Base-by-base conservation (phyloP, 2,329 filamentous ascomycete species). In the Colletotrichum horii region DNA sequence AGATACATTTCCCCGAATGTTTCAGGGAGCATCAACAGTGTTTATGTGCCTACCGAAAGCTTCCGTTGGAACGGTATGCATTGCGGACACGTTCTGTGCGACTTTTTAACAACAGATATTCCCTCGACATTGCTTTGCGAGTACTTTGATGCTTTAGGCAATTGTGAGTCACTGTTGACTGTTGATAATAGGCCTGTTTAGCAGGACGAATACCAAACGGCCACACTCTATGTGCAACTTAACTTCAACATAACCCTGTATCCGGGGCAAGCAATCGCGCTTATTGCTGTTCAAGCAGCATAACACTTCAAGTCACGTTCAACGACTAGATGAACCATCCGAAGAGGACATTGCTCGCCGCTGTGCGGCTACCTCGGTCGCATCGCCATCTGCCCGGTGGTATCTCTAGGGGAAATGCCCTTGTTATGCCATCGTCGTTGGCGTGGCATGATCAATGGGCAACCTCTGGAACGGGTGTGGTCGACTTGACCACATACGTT, bases 141-240 rank as follows among this genome's bases (percentile, higher is more conserved):
- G 22, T 14, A 11, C 5, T 22, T 0, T 22, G 0, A 22, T 2
- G 43, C 3, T 32, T 3, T 32, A 32, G 6, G 30, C 8, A 32
- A 8, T 8, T 32, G 30, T 32, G 6, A 8, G 30, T 11, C 30
- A 32, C 9, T 32, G 8, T 3, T 32, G 30, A 32, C 26, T 32
- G 6, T 7, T 8, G 8, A 32, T 11, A 32, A 32, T 3, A 32
- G 3, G 30, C 30, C 30, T 11, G 30, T 6, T 8, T 11, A 4
- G 5, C 9, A 32, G 30, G 30, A 32, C 30, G 9, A 3, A 32
- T 32, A 7, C 30, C 8, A 6, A 32, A 32, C 30, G 26, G 6
- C 9, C 30, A 8, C 5, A 8, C 30, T 32, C 6, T 6, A 48
- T 0, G 0, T 22, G 43, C 6, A 14, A 22, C 12, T 11, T 7